Base-by-base conservation (phyloP, 2,329 filamentous ascomycete genomes). In the Penicillium palitans region DNA sequence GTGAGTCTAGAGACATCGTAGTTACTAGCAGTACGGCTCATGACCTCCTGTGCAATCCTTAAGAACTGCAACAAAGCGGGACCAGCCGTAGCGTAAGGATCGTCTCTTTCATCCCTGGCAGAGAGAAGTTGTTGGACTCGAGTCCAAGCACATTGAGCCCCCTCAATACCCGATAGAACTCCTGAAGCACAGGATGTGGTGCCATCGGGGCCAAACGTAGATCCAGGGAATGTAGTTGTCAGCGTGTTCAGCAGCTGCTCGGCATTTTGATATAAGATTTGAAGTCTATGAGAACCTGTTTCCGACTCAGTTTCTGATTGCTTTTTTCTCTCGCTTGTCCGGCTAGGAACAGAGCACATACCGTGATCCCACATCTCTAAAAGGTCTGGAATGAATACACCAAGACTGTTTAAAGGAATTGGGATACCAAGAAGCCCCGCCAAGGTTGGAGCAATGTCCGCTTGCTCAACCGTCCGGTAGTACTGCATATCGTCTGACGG, bases 11-110 rank as follows among this genome's bases (percentile, higher is more conserved):
- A 70, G 62, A 96, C 80, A 70, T 96, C 84, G 72, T 99, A 99
- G 71, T 96, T 96, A 73, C 92, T 97, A 5, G 95, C 93, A 72
- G 95, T 91, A 68, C 87, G 88, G 67, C 91, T 96, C 83, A 99
- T 90, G 17, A 91, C 77, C 24, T 84, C 81, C 72, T 98, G 95
- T 1, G 91, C 89, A 56, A 81, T 79, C 52, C 80, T 83, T 51
- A 91, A 83, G 81, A 95, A 96, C 73, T 81, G 59, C 10, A 72
- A 41, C 48, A 72, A 51, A 50, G 68, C 66, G 25, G 63, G 56
- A 46, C 72, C 71, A 12, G 68, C 33, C 5, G 48, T 41, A 15
- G 54, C 59, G 33, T 70, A 67, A 41, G 51, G 47, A 13, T 61
- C 49, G 8, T 61, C 53, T 6, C 55, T 29, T 6, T 46, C 27